Percentiles rank a stretch among this genome's conserved stretches.
These are phyloP conservation scores for Pseudopediastrum boryanum DNA, from an alignment of 139 green algal genomes.

Conservation along the genomic window DNA sequence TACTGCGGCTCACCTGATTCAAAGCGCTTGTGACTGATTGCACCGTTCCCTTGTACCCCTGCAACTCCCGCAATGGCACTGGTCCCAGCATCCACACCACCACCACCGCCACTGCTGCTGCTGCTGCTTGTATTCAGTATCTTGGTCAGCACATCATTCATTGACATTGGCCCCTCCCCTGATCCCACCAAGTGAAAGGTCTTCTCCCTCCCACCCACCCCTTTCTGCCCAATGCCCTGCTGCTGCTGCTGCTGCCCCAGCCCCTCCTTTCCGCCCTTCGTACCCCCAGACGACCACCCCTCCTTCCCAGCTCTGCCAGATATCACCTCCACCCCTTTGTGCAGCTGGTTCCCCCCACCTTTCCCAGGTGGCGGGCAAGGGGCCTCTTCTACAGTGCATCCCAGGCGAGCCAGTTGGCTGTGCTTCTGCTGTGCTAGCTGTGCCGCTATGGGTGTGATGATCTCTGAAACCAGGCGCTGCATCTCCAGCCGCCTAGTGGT, in stretches of 20 bases:
- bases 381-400: constrained; percentile 26
- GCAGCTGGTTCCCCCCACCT: not conserved
- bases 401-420: constrained; percentile 16
- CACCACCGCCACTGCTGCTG: not conserved
- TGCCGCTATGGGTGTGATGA: constrained; percentile 46
- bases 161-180: too few relatives aligned
- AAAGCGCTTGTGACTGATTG: constrained; percentile 24
- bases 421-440: constrained; percentile 45
- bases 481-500: constrained; percentile 49
- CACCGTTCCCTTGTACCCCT: not conserved
- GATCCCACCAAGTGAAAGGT: too few relatives aligned
- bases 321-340: not conserved
- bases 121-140: too few relatives aligned
- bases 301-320: not conserved
- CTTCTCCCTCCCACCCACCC: too few relatives aligned
- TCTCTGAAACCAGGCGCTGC: constrained; percentile 44
- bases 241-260: not conserved
- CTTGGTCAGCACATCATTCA: too few relatives aligned
- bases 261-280: not conserved
- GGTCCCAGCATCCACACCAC: not conserved
- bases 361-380: not conserved
- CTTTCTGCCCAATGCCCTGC: not conserved
- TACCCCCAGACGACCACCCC: too few relatives aligned
- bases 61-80: not conserved
- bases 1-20: constrained; percentile 27